These are phyloP conservation scores for Agastache rugosa DNA, from an alignment of 257 asterid species.

Conservation along the genomic window DNA sequence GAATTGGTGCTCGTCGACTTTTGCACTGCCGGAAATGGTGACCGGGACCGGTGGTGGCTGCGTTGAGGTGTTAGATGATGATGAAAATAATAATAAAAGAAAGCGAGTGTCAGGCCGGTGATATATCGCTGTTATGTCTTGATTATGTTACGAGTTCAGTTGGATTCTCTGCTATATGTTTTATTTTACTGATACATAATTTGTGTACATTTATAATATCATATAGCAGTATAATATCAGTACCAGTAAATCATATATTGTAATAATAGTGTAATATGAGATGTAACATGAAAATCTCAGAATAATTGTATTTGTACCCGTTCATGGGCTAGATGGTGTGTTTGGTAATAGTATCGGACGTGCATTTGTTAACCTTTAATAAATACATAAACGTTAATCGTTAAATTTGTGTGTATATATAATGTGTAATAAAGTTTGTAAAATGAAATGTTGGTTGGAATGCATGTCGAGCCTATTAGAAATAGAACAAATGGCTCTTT, in stretches of 20 bases:
- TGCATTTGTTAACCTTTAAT: background rate
- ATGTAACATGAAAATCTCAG: background rate
- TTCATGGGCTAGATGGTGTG: background rate
- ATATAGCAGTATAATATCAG: background rate
- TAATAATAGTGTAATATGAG: background rate
- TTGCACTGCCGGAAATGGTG: constrained; percentile 13
- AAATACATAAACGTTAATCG: background rate
- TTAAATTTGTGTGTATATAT: background rate
- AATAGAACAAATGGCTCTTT: too few relatives aligned
- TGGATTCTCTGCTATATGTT: background rate
- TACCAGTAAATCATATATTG: too few relatives aligned
- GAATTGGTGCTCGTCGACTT: constrained; percentile 33
- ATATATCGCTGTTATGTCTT: background rate
- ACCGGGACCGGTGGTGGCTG: constrained; percentile 44
- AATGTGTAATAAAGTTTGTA: background rate
- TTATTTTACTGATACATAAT: background rate
- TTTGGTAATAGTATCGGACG: background rate
- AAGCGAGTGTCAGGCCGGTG: too few relatives aligned
- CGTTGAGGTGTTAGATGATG: constrained; percentile 28
- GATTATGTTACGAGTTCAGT: background rate
- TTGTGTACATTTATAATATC: background rate
- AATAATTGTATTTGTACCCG: background rate
- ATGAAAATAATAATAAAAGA: background rate
- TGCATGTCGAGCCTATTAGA: too few relatives aligned
- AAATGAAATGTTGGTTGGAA: too few relatives aligned